Base-by-base conservation (phyloP, 2,329 filamentous ascomycete species). In the Dendrostoma leiphaemia region DNA sequence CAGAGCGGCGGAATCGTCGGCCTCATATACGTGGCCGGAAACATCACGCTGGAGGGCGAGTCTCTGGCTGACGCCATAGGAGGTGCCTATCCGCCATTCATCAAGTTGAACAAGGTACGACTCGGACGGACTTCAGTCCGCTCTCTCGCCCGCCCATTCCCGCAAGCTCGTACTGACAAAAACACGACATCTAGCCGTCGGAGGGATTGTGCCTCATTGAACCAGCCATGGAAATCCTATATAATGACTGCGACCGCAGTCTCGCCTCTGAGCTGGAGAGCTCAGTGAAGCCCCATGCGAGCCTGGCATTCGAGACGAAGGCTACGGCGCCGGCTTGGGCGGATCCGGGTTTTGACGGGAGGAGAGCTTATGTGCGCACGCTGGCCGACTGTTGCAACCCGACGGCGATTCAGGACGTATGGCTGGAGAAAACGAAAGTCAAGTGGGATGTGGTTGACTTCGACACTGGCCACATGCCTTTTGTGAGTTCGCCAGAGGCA, bases 381-480 rank as follows among this genome's bases (percentile, higher is more conserved):
- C 7, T 48, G 43, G 28, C 59, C 1, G 63, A 65, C 34, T 12
- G 40, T 1, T 65, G 60, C 51, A 66, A 65, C 17, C 60, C 63
- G 1, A 8, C 38, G 0, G 48, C 15, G 6, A 13, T 64, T 1
- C 64, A 66, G 40, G 58, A 66, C 24, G 8, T 34, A 6, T 66
- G 62, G 62, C 26, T 63, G 1, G 55, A 63, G 37, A 65, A 61
- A 41, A 58, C 61, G 4, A 45, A 49, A 6, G 63, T 65, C 6
- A 15, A 59, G 17, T 66, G 64, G 64, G 53, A 65, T 15, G 56
- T 66, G 3, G 49, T 62, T 3, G 55, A 65, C 28, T 60, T 65
- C 31, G 48, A 63, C 10, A 47, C 60, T 1, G 64, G 63, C 1
- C 63, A 65, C 21, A 63, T 65, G 60, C 63, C 63, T 4, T 65